Evolutionary conservation across 2,329 filamentous ascomycete genomes (phyloP).

Genomic region (Calonectria pteridis): DNA sequence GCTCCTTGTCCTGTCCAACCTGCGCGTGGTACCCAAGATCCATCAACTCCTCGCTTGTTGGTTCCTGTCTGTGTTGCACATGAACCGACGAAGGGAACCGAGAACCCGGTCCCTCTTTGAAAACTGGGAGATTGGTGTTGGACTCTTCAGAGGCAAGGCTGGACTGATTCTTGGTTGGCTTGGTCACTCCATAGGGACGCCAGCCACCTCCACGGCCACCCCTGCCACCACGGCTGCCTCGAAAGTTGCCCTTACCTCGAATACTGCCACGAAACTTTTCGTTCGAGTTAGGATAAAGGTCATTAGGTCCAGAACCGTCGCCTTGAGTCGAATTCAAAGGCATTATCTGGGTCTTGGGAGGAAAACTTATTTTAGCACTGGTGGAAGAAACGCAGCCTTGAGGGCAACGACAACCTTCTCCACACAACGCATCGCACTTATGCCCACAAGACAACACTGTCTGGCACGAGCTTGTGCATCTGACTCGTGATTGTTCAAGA

Average conservation of each 20-base stretch:
- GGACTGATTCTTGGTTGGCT: neutral
- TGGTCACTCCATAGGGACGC: neutral
- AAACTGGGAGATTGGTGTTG: neutral
- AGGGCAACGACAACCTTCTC: slow-evolving; percentile 33
- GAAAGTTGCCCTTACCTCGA: neutral
- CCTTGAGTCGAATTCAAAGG: neutral
- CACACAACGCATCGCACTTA: slow-evolving; percentile 30
- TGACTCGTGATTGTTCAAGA: slow-evolving; percentile 31
- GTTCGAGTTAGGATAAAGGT: neutral
- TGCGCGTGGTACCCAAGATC: slow-evolving; percentile 29
- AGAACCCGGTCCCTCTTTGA: neutral
- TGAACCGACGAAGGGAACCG: neutral
- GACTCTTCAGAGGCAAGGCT: too few species aligned
- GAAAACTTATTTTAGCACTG: neutral
- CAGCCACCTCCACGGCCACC: neutral
- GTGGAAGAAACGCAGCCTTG: slow-evolving; percentile 26
- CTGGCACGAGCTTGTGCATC: slow-evolving; percentile 46
- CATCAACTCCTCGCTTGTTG: slow-evolving; percentile 64
- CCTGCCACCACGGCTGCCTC: neutral
- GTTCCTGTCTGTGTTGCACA: slow-evolving; percentile 49
- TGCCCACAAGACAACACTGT: slow-evolving; percentile 38
- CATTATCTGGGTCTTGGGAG: neutral
- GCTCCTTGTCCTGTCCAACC: neutral
- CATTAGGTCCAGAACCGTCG: neutral
- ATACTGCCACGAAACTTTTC: neutral